Base-by-base conservation (phyloP, 1,284 basidiomycete genomes). In the Rhodotorula sp. region DNA sequence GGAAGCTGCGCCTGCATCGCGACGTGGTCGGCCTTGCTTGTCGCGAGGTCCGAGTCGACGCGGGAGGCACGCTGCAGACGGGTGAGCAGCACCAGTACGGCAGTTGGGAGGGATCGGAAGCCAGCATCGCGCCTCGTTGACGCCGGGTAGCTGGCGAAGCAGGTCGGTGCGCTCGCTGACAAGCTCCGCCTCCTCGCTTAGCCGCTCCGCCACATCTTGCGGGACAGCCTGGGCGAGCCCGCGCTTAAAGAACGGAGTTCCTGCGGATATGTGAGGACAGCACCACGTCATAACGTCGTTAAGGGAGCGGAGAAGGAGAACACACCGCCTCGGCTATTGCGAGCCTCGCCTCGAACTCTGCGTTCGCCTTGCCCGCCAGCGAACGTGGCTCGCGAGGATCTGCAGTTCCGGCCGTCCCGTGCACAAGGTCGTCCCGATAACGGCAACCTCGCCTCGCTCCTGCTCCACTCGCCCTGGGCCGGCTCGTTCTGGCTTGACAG, bases 381-480 rank as follows among this genome's bases (percentile, higher is more conserved):
- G 83, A 82, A 75, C 90, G 89, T 91, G 89, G 0, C 85, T 84
- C 0, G 85, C 84, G 76, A 92, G 82, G 17, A 84, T 81, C 70
- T 89, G 83, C 58, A 92, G 81, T 25, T 87, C 86, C 25, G 85
- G 82, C 32, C 91, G 86, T 80, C 92, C 91, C 1, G 84, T 83
- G 67, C 87, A 87, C 32, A 92, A 82, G 51, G 89, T 86, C 39
- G 81, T 83, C 77, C 92, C 90, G 9, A 92, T 85, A 25, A 89
- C 88, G 7, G 85, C 83, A 70, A 91, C 87, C 34, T 85, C 85
- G 25, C 81, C 82, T 75, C 86, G 89, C 3, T 90, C 89, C 62
- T 84, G 85, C 51, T 87, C 17, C 90, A 84, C 72, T 91, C 90
- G 60, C 81, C 84, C 80, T 90, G 85, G 10, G 87, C 81, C 62